phyloP scores from a whole-genome alignment of 164 flowering plant genomes.

The Liquidambar formosana region DNA sequence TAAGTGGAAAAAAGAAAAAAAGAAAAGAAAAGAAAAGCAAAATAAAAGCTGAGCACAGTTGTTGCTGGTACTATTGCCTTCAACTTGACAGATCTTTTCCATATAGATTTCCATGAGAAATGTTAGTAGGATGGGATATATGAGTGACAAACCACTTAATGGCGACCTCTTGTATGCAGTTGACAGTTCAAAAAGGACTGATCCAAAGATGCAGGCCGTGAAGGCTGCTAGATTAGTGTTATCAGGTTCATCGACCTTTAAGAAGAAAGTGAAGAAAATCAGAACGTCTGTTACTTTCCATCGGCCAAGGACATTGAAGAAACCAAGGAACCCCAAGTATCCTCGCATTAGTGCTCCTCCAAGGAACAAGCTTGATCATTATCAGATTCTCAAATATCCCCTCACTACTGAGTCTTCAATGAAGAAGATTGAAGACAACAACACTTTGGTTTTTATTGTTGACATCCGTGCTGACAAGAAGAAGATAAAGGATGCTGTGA shows the following conservation, averaged over 20 bases:
- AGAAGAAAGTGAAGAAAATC: conserved; percentile 75
- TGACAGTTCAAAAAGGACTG: conserved; percentile 52
- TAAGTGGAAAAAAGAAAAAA: not conserved
- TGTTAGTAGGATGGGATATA: too few relatives aligned
- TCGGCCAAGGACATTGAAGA: conserved; percentile 74
- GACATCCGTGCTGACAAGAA: conserved; percentile 85
- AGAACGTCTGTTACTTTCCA: conserved; percentile 74
- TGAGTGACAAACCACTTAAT: too few relatives aligned
- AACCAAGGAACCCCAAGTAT: conserved; percentile 70
- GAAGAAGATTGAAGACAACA: conserved; percentile 87
- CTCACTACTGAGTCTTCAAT: conserved; percentile 77
- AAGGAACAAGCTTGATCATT: conserved; percentile 80
- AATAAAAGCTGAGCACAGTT: too few relatives aligned
- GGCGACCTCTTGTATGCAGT: conserved; percentile 19
- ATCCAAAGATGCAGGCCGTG: conserved; percentile 71
- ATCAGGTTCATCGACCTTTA: conserved; percentile 49
- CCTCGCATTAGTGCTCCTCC: conserved; percentile 77
- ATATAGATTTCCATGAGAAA: too few relatives aligned
- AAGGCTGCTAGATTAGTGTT: conserved; percentile 80
- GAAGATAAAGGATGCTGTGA: conserved; percentile 78
- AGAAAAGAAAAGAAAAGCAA: not conserved
- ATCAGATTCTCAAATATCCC: conserved; percentile 73
- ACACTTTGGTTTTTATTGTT: conserved; percentile 82
- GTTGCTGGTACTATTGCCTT: too few relatives aligned
- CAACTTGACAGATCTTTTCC: too few relatives aligned